Evolutionary conservation across 148 eudicot genomes (phyloP).

Genomic region (Rhododendron mucronatum): DNA sequence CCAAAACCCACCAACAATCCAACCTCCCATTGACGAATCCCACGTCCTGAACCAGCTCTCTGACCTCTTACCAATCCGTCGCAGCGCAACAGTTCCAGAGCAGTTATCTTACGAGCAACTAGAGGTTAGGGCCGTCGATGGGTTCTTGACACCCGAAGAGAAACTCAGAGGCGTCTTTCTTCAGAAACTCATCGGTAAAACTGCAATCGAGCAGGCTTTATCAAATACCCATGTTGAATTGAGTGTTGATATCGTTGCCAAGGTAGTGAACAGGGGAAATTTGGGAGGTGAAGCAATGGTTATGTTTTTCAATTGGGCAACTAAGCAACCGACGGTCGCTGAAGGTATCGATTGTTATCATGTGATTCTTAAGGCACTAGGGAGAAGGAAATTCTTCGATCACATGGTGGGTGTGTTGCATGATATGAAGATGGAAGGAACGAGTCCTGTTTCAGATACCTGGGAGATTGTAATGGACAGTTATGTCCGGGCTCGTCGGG

Average conservation of each 20-base stretch:
- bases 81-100: not conserved
- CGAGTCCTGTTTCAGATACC: no score
- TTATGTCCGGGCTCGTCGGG: no score
- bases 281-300: slow-evolving; percentile 71
- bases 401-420: no score
- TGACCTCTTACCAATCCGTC: slow-evolving; percentile 43
- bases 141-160: slow-evolving; percentile 56
- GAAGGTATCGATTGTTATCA: no score
- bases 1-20: not conserved
- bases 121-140: slow-evolving; percentile 34
- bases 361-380: no score
- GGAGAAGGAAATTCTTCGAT: no score
- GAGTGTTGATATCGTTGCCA: slow-evolving; percentile 43
- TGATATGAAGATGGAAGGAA: no score
- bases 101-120: not conserved
- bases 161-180: slow-evolving; percentile 74
- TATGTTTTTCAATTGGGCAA: slow-evolving; percentile 70
- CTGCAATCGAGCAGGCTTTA: slow-evolving; percentile 43
- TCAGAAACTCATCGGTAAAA: slow-evolving; percentile 59
- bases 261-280: slow-evolving; percentile 59
- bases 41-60: slow-evolving; percentile 51
- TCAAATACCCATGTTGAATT: slow-evolving; percentile 30
- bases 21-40: slow-evolving; percentile 27
- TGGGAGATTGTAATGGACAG: no score
- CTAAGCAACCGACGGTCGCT: slow-evolving; percentile 20